These are phyloP conservation scores for Solanum sejunctum DNA, from an alignment of 257 asterid species.

Conservation along the genomic window DNA sequence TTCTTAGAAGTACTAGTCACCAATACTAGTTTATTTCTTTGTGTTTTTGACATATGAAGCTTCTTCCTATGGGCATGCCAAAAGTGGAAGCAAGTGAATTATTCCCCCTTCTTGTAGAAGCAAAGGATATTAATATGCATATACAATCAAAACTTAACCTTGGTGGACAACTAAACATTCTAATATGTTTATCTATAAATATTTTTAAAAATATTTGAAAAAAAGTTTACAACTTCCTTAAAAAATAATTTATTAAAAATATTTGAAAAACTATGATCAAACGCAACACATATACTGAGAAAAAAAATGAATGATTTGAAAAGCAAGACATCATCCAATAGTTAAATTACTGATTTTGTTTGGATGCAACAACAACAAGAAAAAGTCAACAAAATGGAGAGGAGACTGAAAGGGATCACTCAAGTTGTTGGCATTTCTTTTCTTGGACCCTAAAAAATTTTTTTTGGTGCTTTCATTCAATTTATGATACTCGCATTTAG, in stretches of 20 bases:
- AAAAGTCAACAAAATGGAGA: neutral
- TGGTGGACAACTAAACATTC: accelerated
- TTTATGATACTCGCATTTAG: too few species aligned
- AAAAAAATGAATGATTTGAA: neutral
- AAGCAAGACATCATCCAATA: neutral
- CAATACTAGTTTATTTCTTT: neutral
- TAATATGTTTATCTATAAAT: too few species aligned
- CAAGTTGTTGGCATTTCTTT: neutral
- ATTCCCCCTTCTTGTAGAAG: neutral
- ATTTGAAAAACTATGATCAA: too few species aligned
- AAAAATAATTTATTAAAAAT: too few species aligned
- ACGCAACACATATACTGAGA: neutral
- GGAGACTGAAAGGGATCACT: neutral
- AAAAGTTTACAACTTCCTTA: too few species aligned
- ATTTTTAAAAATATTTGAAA: too few species aligned
- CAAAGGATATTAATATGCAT: neutral
- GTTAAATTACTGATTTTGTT: neutral
- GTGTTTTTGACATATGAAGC: neutral
- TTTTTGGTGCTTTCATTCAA: neutral
- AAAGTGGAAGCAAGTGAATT: neutral
- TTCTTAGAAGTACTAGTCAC: neutral
- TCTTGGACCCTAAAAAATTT: neutral
- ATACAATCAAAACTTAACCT: neutral
- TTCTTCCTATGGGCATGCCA: neutral
- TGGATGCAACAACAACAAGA: neutral